Percentiles rank a stretch among this genome's conserved stretches.
Conservation (phyloP, 176 grass and related monocot genomes). For the Aegilops umbellulata region DNA sequence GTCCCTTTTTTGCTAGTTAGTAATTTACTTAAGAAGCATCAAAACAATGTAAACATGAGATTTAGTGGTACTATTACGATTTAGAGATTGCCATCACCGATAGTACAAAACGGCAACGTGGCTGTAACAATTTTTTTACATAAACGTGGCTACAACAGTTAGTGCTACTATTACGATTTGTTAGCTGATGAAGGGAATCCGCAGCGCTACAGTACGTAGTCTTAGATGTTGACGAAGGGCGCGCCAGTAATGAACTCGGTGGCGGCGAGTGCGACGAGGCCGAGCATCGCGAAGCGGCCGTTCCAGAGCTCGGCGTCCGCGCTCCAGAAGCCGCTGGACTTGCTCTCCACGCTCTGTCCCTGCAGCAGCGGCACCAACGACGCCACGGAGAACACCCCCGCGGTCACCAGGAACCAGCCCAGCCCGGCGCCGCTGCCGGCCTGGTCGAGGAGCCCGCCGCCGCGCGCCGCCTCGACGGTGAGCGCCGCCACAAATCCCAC, state of each 20-base stretch:
- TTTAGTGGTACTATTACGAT: no score
- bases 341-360: conserved; percentile 44
- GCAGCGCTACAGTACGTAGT: not conserved
- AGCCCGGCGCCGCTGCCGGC: conserved; percentile 39
- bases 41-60: no score
- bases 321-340: conserved; percentile 29
- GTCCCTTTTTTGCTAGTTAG: no score
- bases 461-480: conserved; percentile 46
- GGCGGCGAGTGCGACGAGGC: conserved; percentile 67
- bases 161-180: not conserved
- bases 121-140: no score
- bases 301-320: conserved; percentile 88
- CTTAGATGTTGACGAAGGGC: conserved; percentile 48
- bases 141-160: not conserved
- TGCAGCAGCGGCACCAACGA: conserved; percentile 70
- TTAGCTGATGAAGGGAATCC: not conserved
- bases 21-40: no score
- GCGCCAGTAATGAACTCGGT: conserved; percentile 82
- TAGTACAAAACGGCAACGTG: no score
- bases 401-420: conserved; percentile 41
- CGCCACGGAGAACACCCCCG: conserved; percentile 48
- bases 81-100: no score
- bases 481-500: conserved; percentile 64
- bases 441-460: conserved; percentile 42
- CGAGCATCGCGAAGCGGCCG: conserved; percentile 82